Percentiles rank a stretch among this genome's conserved stretches.
These are phyloP conservation scores for Syzygium malaccense DNA, from an alignment of 441 rosid genomes.

Conservation along the genomic window DNA sequence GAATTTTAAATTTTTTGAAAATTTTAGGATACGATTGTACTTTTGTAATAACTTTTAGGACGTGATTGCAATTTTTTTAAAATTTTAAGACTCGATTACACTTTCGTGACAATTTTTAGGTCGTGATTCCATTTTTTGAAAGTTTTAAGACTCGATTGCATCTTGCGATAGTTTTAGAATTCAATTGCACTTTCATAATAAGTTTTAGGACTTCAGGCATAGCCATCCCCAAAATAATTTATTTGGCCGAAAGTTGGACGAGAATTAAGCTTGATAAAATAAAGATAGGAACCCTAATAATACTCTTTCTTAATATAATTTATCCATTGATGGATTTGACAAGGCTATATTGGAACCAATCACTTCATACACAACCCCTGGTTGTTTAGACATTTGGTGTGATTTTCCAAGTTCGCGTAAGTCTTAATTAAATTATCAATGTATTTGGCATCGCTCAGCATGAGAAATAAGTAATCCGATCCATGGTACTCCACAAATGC, in stretches of 20 bases:
- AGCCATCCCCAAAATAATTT: too few species aligned
- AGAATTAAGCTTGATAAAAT: background rate
- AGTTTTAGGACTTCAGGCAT: too few species aligned
- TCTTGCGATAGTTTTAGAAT: too few species aligned
- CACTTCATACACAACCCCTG: background rate
- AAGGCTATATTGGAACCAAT: background rate
- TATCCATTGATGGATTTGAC: background rate
- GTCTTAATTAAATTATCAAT: fast-evolving
- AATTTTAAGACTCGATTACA: too few species aligned
- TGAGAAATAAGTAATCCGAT: background rate
- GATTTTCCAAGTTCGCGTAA: fast-evolving
- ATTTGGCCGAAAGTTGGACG: background rate
- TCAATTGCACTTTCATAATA: too few species aligned
- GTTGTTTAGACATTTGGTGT: background rate
- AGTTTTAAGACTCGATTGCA: too few species aligned
- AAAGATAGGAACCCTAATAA: background rate
- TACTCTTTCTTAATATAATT: background rate
- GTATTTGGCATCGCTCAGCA: fast-evolving
- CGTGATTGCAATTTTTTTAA: too few species aligned
- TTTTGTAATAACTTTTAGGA: too few species aligned
- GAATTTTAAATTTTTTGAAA: too few species aligned
- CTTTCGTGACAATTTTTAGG: too few species aligned
- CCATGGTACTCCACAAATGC: background rate
- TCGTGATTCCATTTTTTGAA: too few species aligned
- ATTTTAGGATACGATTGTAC: too few species aligned